Conservation (phyloP, 2,329 filamentous ascomycete genomes). For the Aureobasidium sp. region DNA sequence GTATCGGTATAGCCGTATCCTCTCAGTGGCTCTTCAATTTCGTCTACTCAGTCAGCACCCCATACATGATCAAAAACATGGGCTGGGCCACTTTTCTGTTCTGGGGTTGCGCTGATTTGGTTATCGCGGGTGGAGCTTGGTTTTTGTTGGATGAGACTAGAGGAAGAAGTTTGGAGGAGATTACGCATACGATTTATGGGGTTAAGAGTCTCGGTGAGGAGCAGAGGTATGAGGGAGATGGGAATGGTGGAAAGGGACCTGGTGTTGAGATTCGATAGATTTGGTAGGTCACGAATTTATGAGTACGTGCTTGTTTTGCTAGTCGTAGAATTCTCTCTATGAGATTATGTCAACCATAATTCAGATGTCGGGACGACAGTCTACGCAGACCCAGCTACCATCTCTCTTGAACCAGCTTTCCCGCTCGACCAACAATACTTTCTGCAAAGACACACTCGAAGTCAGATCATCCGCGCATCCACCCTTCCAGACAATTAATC, state of each 20-base stretch:
- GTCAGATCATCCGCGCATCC: no score
- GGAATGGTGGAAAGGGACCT: background rate
- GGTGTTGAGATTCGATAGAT: constrained; percentile 8
- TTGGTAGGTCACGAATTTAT: background rate
- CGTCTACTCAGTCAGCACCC: constrained; percentile 46
- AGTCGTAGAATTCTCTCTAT: no score
- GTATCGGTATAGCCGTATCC: constrained; percentile 55
- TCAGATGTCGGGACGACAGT: no score
- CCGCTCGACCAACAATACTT: no score
- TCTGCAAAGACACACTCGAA: no score
- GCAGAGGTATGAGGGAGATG: background rate
- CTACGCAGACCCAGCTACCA: no score
- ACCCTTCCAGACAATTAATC: no score
- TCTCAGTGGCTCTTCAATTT: constrained; percentile 60
- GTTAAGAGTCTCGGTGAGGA: constrained; percentile 16
- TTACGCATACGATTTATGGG: constrained; percentile 19
- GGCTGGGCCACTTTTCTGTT: constrained; percentile 55
- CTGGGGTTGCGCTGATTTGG: constrained; percentile 51
- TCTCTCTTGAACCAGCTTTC: no score
- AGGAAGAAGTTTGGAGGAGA: constrained; percentile 40
- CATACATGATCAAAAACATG: constrained; percentile 55
- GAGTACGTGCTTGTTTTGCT: no score
- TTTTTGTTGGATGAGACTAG: constrained; percentile 43
- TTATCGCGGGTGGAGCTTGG: constrained; percentile 45
- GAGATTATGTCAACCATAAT: no score